phyloP scores from a whole-genome alignment of 805 yeast species.

The Yarrowia yakushimensis region DNA sequence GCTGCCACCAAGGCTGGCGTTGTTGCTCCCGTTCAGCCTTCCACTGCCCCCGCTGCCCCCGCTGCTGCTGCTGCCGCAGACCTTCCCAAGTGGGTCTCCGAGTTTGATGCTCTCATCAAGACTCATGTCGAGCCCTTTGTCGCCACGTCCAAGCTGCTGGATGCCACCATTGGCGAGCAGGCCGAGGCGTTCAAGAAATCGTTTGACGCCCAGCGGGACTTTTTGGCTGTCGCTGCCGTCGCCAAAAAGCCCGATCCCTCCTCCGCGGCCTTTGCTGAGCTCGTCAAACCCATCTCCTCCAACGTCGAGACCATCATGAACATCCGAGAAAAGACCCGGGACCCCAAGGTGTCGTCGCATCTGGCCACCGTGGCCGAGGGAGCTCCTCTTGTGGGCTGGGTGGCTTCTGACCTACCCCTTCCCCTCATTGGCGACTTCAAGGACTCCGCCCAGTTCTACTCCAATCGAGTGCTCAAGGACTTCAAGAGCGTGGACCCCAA shows the following conservation, averaged over 20 bases:
- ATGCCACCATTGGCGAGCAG: constrained; percentile 55
- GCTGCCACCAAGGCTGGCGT: constrained; percentile 29
- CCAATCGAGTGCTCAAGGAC: constrained; percentile 84
- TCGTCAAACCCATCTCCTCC: constrained; percentile 67
- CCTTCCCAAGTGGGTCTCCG: constrained; percentile 38
- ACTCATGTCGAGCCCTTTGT: constrained; percentile 60
- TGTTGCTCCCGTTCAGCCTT: constrained; percentile 29
- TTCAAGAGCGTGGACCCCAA: constrained; percentile 64
- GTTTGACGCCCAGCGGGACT: constrained; percentile 54
- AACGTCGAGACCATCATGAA: constrained; percentile 55
- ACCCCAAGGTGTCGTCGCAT: constrained; percentile 61
- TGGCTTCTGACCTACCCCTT: constrained; percentile 70
- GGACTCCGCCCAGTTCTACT: constrained; percentile 92
- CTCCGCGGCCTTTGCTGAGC: constrained; percentile 51
- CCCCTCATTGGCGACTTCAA: constrained; percentile 69
- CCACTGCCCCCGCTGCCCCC: constrained; percentile 28
- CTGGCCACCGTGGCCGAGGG: constrained; percentile 87
- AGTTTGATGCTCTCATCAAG: constrained; percentile 53
- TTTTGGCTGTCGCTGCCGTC: constrained; percentile 56
- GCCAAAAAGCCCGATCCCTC: constrained; percentile 63
- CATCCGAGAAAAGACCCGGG: constrained; percentile 72
- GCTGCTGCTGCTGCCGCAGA: constrained; percentile 27
- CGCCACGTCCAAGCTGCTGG: constrained; percentile 50
- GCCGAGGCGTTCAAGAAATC: constrained; percentile 41
- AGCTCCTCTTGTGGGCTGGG: constrained; percentile 88